Evolutionary conservation across 1,139 yeast species (phyloP), one percentile per base, ranked within the genome.

Genomic region (Barnettozyma hawaiiensis): DNA sequence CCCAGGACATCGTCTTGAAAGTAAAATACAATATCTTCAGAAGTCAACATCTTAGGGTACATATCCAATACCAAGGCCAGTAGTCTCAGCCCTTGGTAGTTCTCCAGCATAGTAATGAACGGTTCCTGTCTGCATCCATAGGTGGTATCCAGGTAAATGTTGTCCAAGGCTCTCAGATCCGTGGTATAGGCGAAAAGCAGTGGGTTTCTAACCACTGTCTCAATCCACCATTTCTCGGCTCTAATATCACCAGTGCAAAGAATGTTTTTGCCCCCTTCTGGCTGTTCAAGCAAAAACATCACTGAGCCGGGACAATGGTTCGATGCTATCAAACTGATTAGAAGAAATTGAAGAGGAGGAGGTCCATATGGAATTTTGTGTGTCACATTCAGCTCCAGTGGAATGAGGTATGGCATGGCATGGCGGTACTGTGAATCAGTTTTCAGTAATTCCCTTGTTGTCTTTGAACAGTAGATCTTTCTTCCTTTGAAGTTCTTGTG

Each of bases 231-330:
- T 0, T 52, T 38, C 51, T 79, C 85, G 2, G 81, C 81, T 28
- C 84, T 62, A 9, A 77, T 47, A 52, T 80, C 85, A 2, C 85
- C 86, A 0, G 85, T 78, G 16, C 70, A 62, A 5, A 79, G 58
- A 1, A 78, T 71, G 0, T 74, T 57, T 12, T 51, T 56, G n/a
- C n/a, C n/a, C 1, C 39, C 31, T 15, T 6, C 9, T n/a, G 15
- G 10, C 14, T 31, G 34, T 49, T 77, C 76, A 1, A 80, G 49
- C 31, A 79, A 63, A 46, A 75, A 71, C 81, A 79, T 76, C 5
- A 68, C 65, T 3, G 83, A 68, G 2, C 85, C 86, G 5, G 83
- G 80, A 51, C 85, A 80, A 52, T 80, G 86, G 51, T 78, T 71
- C 0, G 78, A 64, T 8, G 69, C 63, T 3, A 71, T 61, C 40